Evolutionary conservation across 768 basidiomycete species (phyloP).

Genomic region (Tylopilus plumbeoviolaceoides): DNA sequence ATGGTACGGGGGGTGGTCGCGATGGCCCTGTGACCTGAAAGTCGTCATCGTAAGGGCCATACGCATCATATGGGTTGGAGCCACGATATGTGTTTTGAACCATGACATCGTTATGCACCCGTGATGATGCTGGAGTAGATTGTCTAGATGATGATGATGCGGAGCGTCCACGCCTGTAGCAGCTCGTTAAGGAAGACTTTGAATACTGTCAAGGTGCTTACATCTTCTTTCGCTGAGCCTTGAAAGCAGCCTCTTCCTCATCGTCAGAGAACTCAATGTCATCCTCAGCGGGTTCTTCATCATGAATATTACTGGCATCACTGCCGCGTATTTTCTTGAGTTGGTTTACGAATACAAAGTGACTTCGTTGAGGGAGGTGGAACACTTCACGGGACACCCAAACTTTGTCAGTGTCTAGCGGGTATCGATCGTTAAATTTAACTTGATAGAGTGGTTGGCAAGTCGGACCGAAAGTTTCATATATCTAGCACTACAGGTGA

Average conservation of each 20-base stretch:
- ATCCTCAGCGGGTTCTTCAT: conserved; percentile 88
- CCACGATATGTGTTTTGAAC: conserved; percentile 41
- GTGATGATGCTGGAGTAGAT: conserved; percentile 50
- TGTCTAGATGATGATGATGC: conserved; percentile 54
- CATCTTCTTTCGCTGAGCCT: conserved; percentile 56
- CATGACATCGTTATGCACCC: conserved; percentile 54
- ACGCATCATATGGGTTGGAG: conserved; percentile 60
- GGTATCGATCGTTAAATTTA: conserved; percentile 65
- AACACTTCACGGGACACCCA: conserved; percentile 63
- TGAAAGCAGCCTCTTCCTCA: conserved; percentile 79
- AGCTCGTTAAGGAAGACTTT: neutral
- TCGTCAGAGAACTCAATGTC: conserved; percentile 96
- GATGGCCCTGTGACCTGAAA: conserved; percentile 47
- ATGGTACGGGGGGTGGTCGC: conserved; percentile 66
- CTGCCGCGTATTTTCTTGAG: conserved; percentile 76
- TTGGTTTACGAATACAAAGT: conserved; percentile 77
- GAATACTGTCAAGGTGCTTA: conserved; percentile 29
- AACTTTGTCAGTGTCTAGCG: conserved; percentile 55
- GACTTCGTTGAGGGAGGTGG: conserved; percentile 76
- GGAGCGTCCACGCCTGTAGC: conserved; percentile 50
- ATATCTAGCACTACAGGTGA: conserved; percentile 49
- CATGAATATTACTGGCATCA: conserved; percentile 91
- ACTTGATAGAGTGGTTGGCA: conserved; percentile 87
- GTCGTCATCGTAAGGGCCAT: conserved; percentile 68
- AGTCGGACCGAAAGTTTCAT: conserved; percentile 95